Evolutionary conservation across 2,329 filamentous ascomycete species (phyloP), one percentile per base, ranked within the genome.

Genomic region (Nannizziopsis arthrosporioides): DNA sequence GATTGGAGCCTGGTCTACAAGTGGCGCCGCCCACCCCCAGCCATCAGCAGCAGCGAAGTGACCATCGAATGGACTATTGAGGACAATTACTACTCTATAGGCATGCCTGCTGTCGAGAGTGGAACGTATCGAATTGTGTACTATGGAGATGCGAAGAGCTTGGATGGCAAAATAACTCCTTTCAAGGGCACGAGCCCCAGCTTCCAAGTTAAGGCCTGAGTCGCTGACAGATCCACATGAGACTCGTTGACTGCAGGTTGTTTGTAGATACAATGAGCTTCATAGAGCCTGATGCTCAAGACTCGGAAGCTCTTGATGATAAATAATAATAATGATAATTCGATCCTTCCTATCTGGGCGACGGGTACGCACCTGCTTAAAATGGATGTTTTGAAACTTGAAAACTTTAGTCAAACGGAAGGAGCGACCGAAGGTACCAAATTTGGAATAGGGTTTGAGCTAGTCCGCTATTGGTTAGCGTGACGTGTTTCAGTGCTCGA

Each of bases 1-100:
- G 89, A 95, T 61, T 96, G 89, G 89, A 80, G 79, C 52, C 67
- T 95, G 14, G 74, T 92, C 10, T 94, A 82, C 60, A 72, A 77
- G 35, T 96, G 90, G 90, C 76, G 77, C 56, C 73, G 88, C 35
- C 83, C 78, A 1, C 84, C 80, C 58, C 74, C 73, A 2, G 48
- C 88, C 1, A 63, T 86, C 17, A 88, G 82, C 0, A 81, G 81
- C 31, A 94, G 87, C 59, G 79, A 89, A 61, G 89, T 87, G 1
- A 80, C 73, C 7, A 73, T 94, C 46, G 75, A 76, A 42, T 96
- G 90, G 90, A 84, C 90, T 66, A 82, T 84, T 31, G 81, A 79
- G 63, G 64, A 72, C 47, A 71, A 74, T 53, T 74, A 73, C 15
- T 69, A 73, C 52, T 53, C 57, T 35, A 51, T 66, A 47, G 62